A percentile compares a stretch with the other conserved stretches of the same genome.
Evolutionary conservation across 176 grass and related monocot species (phyloP).

Genomic region (Eleusine indica): DNA sequence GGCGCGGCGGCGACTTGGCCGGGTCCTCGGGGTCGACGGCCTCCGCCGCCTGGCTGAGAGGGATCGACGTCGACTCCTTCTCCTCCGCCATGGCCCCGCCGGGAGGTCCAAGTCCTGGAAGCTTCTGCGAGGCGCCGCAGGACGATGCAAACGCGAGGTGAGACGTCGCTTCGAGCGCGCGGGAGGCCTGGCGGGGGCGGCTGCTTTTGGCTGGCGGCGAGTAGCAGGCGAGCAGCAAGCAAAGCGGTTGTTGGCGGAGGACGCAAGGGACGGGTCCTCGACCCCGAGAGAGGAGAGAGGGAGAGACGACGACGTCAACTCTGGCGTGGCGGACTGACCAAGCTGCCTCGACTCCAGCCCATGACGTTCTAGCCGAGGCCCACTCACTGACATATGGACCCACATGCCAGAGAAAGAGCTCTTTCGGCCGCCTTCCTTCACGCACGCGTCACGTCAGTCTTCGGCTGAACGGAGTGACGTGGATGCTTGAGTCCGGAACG

Average conservation of each 20-base stretch:
- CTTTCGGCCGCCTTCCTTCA: background rate
- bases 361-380: background rate
- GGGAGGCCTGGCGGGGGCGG: background rate
- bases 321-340: conserved; percentile 25
- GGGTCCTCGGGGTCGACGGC: conserved; percentile 86
- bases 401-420: background rate
- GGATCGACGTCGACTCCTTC: conserved; percentile 87
- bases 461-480: background rate
- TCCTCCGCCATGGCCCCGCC: conserved; percentile 69
- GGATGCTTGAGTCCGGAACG: background rate
- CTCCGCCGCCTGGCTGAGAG: conserved; percentile 77
- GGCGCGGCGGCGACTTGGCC: conserved; percentile 69
- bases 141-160: conserved; percentile 3
- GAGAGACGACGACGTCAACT: conserved; percentile 40
- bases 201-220: conserved; percentile 53
- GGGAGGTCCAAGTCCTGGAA: conserved; percentile 10
- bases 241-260: conserved; percentile 45
- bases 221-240: conserved; percentile 46
- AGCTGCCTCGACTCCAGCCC: background rate
- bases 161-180: conserved; percentile 20
- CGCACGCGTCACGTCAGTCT: conserved; percentile 18
- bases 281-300: background rate
- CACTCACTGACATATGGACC: background rate
- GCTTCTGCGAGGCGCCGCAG: background rate
- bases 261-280: conserved; percentile 24